These are phyloP conservation scores for Fibroporia radiculosa DNA, from an alignment of 768 basidiomycete genomes.

Conservation along the genomic window DNA sequence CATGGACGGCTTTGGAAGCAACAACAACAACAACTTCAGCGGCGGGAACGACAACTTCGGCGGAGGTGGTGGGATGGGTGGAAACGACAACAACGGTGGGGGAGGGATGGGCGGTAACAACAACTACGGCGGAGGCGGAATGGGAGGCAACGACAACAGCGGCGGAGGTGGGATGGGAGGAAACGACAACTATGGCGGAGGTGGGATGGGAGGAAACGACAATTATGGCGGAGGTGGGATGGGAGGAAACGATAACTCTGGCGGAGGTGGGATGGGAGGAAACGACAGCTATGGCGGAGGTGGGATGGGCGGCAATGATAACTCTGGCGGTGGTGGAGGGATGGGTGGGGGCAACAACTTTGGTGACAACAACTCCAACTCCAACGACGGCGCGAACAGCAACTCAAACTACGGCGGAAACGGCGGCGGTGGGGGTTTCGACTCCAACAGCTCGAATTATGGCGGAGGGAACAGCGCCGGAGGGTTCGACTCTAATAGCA, in stretches of 20 bases:
- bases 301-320: neutral
- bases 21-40: neutral
- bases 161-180: neutral
- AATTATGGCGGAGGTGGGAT: neutral
- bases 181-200: neutral
- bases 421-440: neutral
- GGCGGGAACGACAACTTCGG: neutral
- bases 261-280: neutral
- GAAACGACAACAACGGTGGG: neutral
- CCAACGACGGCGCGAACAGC: neutral
- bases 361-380: neutral
- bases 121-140: neutral
- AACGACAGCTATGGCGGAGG: neutral
- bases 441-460: neutral
- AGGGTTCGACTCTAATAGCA: neutral
- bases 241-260: neutral
- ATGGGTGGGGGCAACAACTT: neutral
- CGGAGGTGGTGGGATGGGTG: neutral
- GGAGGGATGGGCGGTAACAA: neutral
- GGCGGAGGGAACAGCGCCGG: neutral
- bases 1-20: neutral
- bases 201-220: neutral
- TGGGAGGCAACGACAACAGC: neutral
- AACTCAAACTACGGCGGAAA: neutral
- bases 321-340: neutral